Evolutionary conservation across 495 filamentous ascomycete genomes (phyloP).

Genomic region (Cudoniella acicularis): DNA sequence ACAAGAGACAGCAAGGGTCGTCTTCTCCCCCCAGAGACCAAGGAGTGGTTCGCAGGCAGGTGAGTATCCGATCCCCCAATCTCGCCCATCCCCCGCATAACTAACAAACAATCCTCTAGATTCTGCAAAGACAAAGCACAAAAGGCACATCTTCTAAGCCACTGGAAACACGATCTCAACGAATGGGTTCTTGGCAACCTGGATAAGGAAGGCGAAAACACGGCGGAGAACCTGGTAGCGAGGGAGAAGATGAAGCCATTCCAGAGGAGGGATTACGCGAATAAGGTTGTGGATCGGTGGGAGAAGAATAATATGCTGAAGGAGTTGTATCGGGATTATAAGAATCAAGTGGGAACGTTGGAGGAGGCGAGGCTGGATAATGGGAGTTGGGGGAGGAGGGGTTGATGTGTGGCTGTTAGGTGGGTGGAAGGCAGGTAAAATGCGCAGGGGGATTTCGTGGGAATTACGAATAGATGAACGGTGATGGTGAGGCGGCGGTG

Average conservation of each 20-base stretch:
- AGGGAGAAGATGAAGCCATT: slow-evolving; percentile 50
- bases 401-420: too few species aligned
- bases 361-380: slow-evolving; percentile 41
- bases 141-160: slow-evolving; percentile 58
- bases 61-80: too few species aligned
- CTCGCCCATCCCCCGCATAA: too few species aligned
- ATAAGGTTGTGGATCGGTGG: slow-evolving; percentile 56
- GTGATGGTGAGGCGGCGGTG: too few species aligned
- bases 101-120: too few species aligned
- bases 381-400: slow-evolving; percentile 3
- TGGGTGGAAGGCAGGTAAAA: slow-evolving; percentile 15
- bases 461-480: too few species aligned
- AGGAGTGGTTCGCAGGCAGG: slow-evolving; percentile 18
- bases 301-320: slow-evolving; percentile 49
- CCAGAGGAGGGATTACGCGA: slow-evolving; percentile 49
- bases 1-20: slow-evolving; percentile 11
- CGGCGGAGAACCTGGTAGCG: slow-evolving; percentile 48
- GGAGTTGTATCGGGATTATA: slow-evolving; percentile 56
- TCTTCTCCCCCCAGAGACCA: slow-evolving; percentile 8
- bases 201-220: slow-evolving; percentile 42
- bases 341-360: slow-evolving; percentile 39
- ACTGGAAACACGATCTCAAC: slow-evolving; percentile 68
- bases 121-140: slow-evolving; percentile 56
- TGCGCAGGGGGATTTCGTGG: too few species aligned
- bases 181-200: slow-evolving; percentile 58